Evolutionary conservation across 805 yeast genomes (phyloP), one percentile per base, ranked within the genome.

Genomic region (Wickerhamomyces pijperi): DNA sequence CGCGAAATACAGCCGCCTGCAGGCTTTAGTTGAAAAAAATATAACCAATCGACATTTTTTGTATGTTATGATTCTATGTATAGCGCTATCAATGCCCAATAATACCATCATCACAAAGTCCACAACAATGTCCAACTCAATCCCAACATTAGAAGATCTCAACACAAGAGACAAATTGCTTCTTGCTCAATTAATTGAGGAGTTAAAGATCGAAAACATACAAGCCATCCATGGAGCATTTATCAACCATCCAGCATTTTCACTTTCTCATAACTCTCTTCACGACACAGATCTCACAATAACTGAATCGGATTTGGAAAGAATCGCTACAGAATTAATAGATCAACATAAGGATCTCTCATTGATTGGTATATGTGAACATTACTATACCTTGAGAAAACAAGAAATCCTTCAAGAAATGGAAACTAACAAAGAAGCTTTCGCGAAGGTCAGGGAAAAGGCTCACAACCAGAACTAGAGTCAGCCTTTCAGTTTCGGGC

Each of bases 101-200:
- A n/a, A n/a, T n/a, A n/a, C n/a, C n/a, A n/a, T n/a, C n/a, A n/a
- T n/a, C n/a, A n/a, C n/a, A n/a, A n/a, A n/a, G n/a, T n/a, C n/a
- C n/a, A n/a, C n/a, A n/a, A n/a, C n/a, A n/a, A n/a, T n/a, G n/a
- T n/a, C n/a, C n/a, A n/a, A n/a, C n/a, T n/a, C n/a, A n/a, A n/a
- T n/a, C 32, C 16, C 16, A 13, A 5, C 7, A 13, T 15, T 7
- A 28, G 32, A 28, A 28, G 15, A 7, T 1, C 39, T 53, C 9
- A 50, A 43, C 45, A 51, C 50, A 4, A 42, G 57, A 5, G 56
- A 50, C 25, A n/a, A 31, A 2, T 38, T 53, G 13, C 45, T 53
- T 1, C 41, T 53, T 3, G 39, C 38, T 2, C 57, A 53, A 37
- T 19, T 51, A 9, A 13, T 48, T 3, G 57, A 51, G 19, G 51